Base-by-base conservation (phyloP, 495 filamentous ascomycete species). In the Xylaria grammica region DNA sequence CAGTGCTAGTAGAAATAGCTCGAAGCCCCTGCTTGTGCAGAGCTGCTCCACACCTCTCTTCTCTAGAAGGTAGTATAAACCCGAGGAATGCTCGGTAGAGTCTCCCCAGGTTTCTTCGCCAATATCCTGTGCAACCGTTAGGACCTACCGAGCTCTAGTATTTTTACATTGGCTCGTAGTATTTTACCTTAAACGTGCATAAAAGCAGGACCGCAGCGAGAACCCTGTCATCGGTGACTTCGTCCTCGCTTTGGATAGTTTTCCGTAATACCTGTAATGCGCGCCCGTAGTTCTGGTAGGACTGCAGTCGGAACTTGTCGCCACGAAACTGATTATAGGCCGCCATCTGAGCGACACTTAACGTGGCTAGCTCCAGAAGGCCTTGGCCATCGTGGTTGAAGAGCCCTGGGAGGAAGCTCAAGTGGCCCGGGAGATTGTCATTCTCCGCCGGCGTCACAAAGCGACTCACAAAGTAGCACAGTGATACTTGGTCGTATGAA, bases 261-360 rank as follows among this genome's bases (percentile, higher is more conserved):
- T 58, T 20, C 15, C 61, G 65, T 30, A 67, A 20, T 45, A 42
- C 63, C 6, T 52, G 56, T 19, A 70, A 17, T 26, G 68, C 65
- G 10, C 42, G 49, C 20, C 40, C 59, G 38, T 66, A 68, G 49
- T 71, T 68, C 27, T 40, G 42, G 55, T 71, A 71, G 6, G 68
- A 65, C 50, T 66, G 58, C 1, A 65, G n/a, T 13, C 66, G 52
- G 46, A 71, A 71, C 24, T 63, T 60, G 13, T 62, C 42, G 44
- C 66, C 66, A 13, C 68, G 65, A 27, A 68, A 68, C n/a, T 68
- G 60, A 62, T 71, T 71, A 62, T 71, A 71, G 4, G 68, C 68
- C 17, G 66, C 68, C 68, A 66, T 68, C 50, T 71, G 68, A 7
- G 68, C 68, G 17, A 68, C 65, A 26, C 62, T 66, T 27, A 68